Conservation (phyloP, 805 yeast species). For the Sugiyamaella qingdaonensis region DNA sequence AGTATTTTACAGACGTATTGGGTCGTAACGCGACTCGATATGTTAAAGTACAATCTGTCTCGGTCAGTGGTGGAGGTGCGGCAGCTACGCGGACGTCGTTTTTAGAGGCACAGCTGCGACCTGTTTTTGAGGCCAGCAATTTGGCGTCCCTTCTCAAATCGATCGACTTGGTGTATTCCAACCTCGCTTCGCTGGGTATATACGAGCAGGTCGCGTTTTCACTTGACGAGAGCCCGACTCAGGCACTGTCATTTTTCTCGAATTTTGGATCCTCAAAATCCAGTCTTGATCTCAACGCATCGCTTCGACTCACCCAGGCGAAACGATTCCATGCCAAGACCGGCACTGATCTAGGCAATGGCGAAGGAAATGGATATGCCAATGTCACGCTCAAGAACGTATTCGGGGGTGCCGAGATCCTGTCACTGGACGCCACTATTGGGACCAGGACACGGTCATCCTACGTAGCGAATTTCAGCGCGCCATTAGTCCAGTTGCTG, state of each 20-base stretch:
- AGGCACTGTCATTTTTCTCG: slow-evolving; percentile 5
- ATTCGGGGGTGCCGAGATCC: slow-evolving; percentile 63
- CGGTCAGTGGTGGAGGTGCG: slow-evolving; percentile 34
- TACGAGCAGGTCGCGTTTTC: slow-evolving; percentile 25
- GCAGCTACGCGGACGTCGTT: slow-evolving; percentile 25
- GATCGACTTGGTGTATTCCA: slow-evolving; percentile 29
- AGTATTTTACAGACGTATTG: slow-evolving; percentile 21
- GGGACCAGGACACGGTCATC: slow-evolving; percentile 60
- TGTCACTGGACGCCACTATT: slow-evolving; percentile 55
- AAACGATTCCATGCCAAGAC: slow-evolving; percentile 79
- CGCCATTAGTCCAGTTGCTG: slow-evolving; percentile 41
- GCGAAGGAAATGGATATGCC: slow-evolving; percentile 93
- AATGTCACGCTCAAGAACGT: slow-evolving; percentile 62
- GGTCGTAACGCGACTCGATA: slow-evolving; percentile 27
- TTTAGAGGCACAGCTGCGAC: slow-evolving; percentile 30
- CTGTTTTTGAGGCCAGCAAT: slow-evolving; percentile 28
- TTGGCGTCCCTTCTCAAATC: slow-evolving; percentile 25
- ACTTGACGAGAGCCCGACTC: slow-evolving; percentile 20
- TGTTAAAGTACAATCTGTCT: slow-evolving; percentile 26
- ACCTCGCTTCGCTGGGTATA: slow-evolving; percentile 29
- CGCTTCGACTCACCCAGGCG: slow-evolving; percentile 22
- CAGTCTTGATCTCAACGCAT: slow-evolving; percentile 21
- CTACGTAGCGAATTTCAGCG: slow-evolving; percentile 47
- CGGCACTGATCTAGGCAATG: slow-evolving; percentile 94
- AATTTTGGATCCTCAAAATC: slow-evolving; percentile 7